Evolutionary conservation across 2,329 filamentous ascomycete genomes (phyloP), one percentile per base, ranked within the genome.

Genomic region (Tolypocladium endophyticum): DNA sequence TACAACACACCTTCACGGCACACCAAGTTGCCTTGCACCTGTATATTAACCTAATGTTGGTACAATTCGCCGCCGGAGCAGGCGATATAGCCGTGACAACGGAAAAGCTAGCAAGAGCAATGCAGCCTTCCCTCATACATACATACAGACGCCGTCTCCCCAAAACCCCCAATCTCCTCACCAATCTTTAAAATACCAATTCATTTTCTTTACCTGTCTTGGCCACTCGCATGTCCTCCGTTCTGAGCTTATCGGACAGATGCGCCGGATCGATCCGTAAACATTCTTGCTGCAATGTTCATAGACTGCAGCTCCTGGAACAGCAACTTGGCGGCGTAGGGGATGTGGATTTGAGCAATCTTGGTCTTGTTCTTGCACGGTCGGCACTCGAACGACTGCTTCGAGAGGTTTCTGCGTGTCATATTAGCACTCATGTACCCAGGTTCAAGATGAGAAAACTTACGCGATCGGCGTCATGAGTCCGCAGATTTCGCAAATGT

Each of bases 311-410:
- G 79, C 79, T 99, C 94, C 79, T 99, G 94, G 87, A 99, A 99
- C 57, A 99, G 85, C 56, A 99, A 82, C 79, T 99, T 99, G 62
- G 94, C 94, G 2, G 94, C 94, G 72, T 99, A 99, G 0, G 94
- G 94, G 65, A 99, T 96, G 73, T 97, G 91, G 60, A 99, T 89
- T 75, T 99, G 94, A 6, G 93, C 94, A 73, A 99, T 97, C 79
- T 90, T 92, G 64, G 93, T 97, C 84, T 97, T 97, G 82, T 99
- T 99, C 80, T 95, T 94, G 84, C 94, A 99, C 39, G 94, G 91
- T 59, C 94, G 86, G 76, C 94, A 99, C 75, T 97, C 93, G 72
- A 97, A 97, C 35, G 91, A 90, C 70, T 94, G 90, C 76, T 96
- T 96, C 69, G 92, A 93, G 61, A 99, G 83, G 79, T 95, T 94